A percentile compares a stretch with the other conserved stretches of the same genome.
phyloP scores from a whole-genome alignment of 495 filamentous ascomycete species.

The Aspergillus hancockii region DNA sequence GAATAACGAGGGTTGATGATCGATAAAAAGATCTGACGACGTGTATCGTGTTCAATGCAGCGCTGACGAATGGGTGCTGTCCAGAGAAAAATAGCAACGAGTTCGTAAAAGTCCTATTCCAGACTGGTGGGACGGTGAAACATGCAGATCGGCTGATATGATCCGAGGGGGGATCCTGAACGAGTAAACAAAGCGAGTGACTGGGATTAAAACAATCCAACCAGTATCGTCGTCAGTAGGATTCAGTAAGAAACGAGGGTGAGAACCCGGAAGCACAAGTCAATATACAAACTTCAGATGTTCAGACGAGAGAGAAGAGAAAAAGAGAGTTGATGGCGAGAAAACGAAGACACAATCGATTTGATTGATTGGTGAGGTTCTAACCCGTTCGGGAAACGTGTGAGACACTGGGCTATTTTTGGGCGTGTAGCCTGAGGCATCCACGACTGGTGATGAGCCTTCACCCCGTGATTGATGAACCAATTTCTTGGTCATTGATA shows the following conservation, averaged over 20 bases:
- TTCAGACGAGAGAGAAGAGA: background rate
- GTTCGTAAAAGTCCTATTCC: constrained; percentile 5
- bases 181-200: constrained; percentile 33
- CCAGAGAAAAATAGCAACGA: background rate
- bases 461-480: background rate
- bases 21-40: background rate
- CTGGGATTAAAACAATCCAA: constrained; percentile 8
- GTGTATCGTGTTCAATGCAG: background rate
- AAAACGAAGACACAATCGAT: constrained; percentile 10
- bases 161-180: constrained; percentile 16
- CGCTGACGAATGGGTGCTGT: background rate
- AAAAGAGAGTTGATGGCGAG: constrained; percentile 13
- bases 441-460: background rate
- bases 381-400: constrained; percentile 20
- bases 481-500: background rate
- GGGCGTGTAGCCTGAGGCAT: constrained; percentile 14
- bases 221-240: background rate
- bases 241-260: background rate
- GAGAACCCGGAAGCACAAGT: background rate
- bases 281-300: background rate
- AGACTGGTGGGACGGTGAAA: constrained; percentile 21
- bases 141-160: constrained; percentile 22
- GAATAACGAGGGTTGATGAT: background rate
- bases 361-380: background rate
- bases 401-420: constrained; percentile 31